Evolutionary conservation across 345 rosid species (phyloP).

Genomic region (Rhizophora apiculata): DNA sequence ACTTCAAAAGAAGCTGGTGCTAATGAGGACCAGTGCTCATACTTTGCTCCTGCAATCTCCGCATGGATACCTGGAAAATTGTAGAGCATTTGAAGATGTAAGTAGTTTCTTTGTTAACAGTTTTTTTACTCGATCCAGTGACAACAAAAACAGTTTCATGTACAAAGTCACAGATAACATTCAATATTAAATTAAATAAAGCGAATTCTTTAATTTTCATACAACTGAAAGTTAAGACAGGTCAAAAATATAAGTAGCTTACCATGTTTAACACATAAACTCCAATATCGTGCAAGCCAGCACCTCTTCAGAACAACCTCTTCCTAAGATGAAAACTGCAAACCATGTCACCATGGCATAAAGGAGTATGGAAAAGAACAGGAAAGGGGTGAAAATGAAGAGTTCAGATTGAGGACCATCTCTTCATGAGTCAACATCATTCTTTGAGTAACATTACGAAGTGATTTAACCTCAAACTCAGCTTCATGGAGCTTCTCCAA

Average conservation of each 20-base stretch:
- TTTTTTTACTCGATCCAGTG: too few relatives aligned
- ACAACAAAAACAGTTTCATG: too few relatives aligned
- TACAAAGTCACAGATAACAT: too few relatives aligned
- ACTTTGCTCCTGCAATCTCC: conserved; percentile 68
- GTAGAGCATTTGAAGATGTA: not conserved
- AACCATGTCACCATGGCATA: conserved; percentile 35
- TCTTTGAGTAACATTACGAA: conserved; percentile 24
- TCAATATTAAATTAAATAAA: too few relatives aligned
- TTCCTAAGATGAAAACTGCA: conserved; percentile 39
- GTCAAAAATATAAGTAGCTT: conserved; percentile 6
- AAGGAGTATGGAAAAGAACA: conserved; percentile 19
- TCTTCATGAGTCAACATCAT: conserved; percentile 30
- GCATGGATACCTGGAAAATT: conserved; percentile 60
- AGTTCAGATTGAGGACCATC: conserved; percentile 15
- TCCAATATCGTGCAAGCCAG: conserved; percentile 38
- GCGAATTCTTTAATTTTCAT: not conserved
- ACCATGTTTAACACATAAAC: conserved; percentile 24
- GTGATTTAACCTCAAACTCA: conserved; percentile 12
- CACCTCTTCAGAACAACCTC: conserved; percentile 37
- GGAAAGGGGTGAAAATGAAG: not conserved
- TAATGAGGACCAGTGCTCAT: conserved; percentile 83
- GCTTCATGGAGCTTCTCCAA: conserved; percentile 21
- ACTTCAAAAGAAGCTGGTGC: conserved; percentile 80
- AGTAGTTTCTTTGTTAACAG: not conserved
- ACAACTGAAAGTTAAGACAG: not conserved